Percentiles rank a stretch among this genome's conserved stretches.
phyloP scores from a whole-genome alignment of 164 flowering plant genomes.

The Amborella trichopoda region DNA sequence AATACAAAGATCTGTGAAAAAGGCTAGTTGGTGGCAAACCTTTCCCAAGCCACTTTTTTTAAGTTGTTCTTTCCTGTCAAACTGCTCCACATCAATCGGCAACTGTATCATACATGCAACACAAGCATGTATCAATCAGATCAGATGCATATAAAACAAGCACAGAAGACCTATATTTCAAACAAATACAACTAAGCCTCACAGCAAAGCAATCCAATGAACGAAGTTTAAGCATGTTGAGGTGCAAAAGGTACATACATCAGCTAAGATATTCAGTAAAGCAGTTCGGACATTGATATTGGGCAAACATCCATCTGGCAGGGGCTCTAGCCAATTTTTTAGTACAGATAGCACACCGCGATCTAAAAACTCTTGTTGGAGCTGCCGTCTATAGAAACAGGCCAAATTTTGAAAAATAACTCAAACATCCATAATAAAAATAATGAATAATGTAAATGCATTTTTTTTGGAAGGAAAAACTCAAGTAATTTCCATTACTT shows the following conservation, averaged over 20 bases:
- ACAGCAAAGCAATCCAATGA: no score
- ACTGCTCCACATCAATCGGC: slow-evolving; percentile 76
- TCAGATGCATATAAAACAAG: no score
- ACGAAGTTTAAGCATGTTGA: no score
- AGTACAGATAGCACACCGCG: slow-evolving; percentile 77
- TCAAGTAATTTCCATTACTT: slow-evolving; percentile 32
- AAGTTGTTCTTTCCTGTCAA: slow-evolving; percentile 73
- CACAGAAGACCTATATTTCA: no score
- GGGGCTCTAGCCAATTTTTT: slow-evolving; percentile 94
- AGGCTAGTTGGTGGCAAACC: no score
- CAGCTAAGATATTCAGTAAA: slow-evolving; percentile 65
- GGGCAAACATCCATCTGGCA: slow-evolving; percentile 97
- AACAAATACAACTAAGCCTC: no score
- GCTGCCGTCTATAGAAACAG: slow-evolving; percentile 57
- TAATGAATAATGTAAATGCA: no score
- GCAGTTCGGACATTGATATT: slow-evolving; percentile 81
- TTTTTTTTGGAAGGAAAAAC: no score
- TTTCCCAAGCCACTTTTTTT: slow-evolving; percentile 91
- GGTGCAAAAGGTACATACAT: no score
- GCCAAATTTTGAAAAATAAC: neutral
- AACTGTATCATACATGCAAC: no score
- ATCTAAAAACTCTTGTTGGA: slow-evolving; percentile 85
- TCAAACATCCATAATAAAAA: neutral
- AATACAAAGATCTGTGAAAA: no score
- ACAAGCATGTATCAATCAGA: no score